Base-by-base conservation (phyloP, 306 rosid genomes). In the Pyrus pyrifolia region DNA sequence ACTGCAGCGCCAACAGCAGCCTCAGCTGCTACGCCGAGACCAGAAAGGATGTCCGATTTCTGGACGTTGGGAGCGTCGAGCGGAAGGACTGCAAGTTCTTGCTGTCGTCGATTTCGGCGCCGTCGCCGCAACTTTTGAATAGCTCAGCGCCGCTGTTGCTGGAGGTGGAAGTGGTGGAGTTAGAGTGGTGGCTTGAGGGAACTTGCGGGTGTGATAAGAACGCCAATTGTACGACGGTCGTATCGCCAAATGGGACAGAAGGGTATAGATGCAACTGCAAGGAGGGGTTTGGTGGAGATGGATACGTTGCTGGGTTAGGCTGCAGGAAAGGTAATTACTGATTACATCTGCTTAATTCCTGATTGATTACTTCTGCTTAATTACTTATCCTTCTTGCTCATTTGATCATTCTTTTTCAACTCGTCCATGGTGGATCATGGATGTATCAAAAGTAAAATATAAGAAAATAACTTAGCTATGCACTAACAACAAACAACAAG, bases 101-200 rank as follows among this genome's bases (percentile, higher is more conserved):
- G 21, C 49, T 85, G 52, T 90, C 99, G 6, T 88, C 97, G 4
- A 89, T 95, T 40, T 85, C 86, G 42, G 83, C 81, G 1, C 81
- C 72, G 72, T 9, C 25, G 8, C 31, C 18, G 30, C 35, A 88
- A 8, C 40, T 66, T 15, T 69, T 35, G 64, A 85, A 87, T 30
- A 27, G 5, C 44, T 81, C 51, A n/a, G 66, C 78, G 19, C 75
- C 83, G 78, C 60, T 90, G 69, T 83, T 90, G 4, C 80, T 95
- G 86, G 93, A 87, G 69, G 87, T 95, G 15, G 89, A 82, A 77
- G 84, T 84, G 19, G 86, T 86, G 38, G 91, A 88, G 70, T 89
- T 95, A 33, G 97, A 86, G 7, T 95, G 97, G 97, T 95, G 97
- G 98, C 64, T 90, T 33, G 79, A 80, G 5, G 98, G 98, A 29